Base-by-base conservation (phyloP, 2,329 filamentous ascomycete genomes). In the Stemphylium lycopersici region DNA sequence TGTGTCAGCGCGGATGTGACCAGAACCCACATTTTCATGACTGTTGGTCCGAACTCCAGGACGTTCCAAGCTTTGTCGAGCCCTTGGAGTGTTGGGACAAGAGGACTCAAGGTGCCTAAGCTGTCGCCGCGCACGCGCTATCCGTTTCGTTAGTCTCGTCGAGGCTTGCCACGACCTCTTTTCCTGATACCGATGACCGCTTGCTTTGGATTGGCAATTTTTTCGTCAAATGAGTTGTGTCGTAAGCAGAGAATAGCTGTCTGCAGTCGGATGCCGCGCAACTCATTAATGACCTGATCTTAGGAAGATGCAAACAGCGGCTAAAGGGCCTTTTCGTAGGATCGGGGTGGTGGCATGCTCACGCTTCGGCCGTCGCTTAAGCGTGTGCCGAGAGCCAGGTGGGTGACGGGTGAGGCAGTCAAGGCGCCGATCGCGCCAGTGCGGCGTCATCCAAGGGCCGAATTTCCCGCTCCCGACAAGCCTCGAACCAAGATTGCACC, bases 81-180 rank as follows among this genome's bases (percentile, higher is more conserved):
- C 22, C 18, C 34, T 41, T 51, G 52, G 51, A 34, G 31, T 51
- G 40, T 55, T 55, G 46, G 52, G 52, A 51, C 22, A 55, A 55
- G 52, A 39, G 26, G 22, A 50, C 34, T 26, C 52, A 55, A 55
- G 52, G 34, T 45, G 45, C 39, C 39, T 46, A 50, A 44, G 45
- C 47, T 39, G 39, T 50, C 39, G 51, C 51, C 45, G 51, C 51
- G 51, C 51, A 33, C 33, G 26, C 51, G 51, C 51, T 38, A 53
- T 40, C n/a, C 33, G 33, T 29, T 38, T 33, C 12, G 51, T 4
- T 33, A 22, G 51, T 48, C 45, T 51, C 13, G 46, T 40, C 29
- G 31, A 51, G 36, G 29, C 47, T 45, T 41, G 36, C 47, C 36
- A 20, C 31, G 22, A 46, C 37, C 22, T 45, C 29, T 18, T 37